A percentile compares a stretch with the other conserved stretches of the same genome.
These are phyloP conservation scores for Zasmidium cellare DNA, from an alignment of 2,329 filamentous ascomycete genomes.

Conservation along the genomic window DNA sequence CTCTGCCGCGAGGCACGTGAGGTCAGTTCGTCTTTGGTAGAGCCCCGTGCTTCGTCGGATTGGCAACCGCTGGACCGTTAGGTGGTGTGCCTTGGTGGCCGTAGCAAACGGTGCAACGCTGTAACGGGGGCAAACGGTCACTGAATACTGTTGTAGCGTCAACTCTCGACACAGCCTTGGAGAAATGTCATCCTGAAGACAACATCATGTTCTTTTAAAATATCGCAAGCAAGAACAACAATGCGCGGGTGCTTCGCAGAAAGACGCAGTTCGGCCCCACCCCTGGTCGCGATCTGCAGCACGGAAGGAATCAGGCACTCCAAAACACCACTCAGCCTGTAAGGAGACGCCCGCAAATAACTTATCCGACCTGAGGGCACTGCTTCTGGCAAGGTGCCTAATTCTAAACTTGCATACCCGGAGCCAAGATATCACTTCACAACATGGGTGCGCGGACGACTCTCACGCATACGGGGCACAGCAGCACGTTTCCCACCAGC, in stretches of 20 bases:
- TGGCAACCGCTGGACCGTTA: neutral
- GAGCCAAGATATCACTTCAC: conserved; percentile 4
- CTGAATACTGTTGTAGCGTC: neutral
- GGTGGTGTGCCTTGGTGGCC: neutral
- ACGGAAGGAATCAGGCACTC: conserved; percentile 2
- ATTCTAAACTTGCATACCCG: conserved; percentile 5
- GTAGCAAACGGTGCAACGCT: neutral
- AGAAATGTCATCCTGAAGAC: neutral
- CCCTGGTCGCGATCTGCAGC: conserved; percentile 1
- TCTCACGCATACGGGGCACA: conserved; percentile 1
- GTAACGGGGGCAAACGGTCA: neutral
- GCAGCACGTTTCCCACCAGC: neutral
- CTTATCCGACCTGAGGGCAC: conserved; percentile 4
- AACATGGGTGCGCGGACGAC: conserved; percentile 1
- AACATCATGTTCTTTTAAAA: neutral
- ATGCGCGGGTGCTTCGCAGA: neutral
- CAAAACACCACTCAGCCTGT: conserved; percentile 4
- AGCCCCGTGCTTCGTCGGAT: neutral
- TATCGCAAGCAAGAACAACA: neutral
- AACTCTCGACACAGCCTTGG: neutral
- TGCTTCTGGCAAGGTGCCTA: conserved; percentile 1
- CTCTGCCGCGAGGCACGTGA: neutral
- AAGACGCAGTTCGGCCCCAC: conserved; percentile 7
- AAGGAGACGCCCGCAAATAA: conserved; percentile 9
- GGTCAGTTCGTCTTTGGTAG: neutral